Evolutionary conservation across 768 basidiomycete genomes (phyloP).

Genomic region (Hygrophorus pudorinus): DNA sequence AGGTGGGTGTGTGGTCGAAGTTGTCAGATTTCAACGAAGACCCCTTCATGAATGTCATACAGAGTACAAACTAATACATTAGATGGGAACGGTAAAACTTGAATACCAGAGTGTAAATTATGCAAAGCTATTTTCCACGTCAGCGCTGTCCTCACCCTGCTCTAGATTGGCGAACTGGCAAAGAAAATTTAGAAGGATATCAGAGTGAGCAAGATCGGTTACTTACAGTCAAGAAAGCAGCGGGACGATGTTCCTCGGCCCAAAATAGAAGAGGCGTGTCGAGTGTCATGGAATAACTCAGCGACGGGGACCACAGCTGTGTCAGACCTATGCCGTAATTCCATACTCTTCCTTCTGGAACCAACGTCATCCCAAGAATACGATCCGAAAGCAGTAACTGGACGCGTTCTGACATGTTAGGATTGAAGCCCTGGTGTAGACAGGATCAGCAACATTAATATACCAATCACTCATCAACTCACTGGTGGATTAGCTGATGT

Average conservation of each 20-base stretch:
- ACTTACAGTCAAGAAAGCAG: conserved; percentile 85
- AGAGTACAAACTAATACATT: no score
- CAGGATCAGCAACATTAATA: conserved; percentile 4
- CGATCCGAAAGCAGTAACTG: conserved; percentile 91
- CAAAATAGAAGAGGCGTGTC: conserved; percentile 95
- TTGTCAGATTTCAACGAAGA: no score
- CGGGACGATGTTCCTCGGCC: conserved; percentile 91
- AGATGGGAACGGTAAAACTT: no score
- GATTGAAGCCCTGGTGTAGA: conserved; percentile 70
- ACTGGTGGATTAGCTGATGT: conserved; percentile 73
- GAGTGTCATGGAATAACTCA: conserved; percentile 74
- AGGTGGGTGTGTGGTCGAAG: no score
- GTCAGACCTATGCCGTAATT: conserved; percentile 94
- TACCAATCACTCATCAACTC: conserved; percentile 12
- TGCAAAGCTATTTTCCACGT: conserved; percentile 91
- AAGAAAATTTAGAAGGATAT: conserved; percentile 7
- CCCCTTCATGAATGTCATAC: no score
- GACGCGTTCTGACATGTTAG: conserved; percentile 97
- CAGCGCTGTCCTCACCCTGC: conserved; percentile 85
- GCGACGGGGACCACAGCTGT: conserved; percentile 77
- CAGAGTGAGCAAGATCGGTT: not conserved
- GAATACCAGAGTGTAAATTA: conserved; percentile 24
- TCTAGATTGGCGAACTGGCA: conserved; percentile 82
- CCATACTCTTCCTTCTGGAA: conserved; percentile 93
- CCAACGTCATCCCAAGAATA: conserved; percentile 90